These are phyloP conservation scores for Acephala macrosclerotiorum DNA, from an alignment of 2,329 filamentous ascomycete species.

Conservation along the genomic window DNA sequence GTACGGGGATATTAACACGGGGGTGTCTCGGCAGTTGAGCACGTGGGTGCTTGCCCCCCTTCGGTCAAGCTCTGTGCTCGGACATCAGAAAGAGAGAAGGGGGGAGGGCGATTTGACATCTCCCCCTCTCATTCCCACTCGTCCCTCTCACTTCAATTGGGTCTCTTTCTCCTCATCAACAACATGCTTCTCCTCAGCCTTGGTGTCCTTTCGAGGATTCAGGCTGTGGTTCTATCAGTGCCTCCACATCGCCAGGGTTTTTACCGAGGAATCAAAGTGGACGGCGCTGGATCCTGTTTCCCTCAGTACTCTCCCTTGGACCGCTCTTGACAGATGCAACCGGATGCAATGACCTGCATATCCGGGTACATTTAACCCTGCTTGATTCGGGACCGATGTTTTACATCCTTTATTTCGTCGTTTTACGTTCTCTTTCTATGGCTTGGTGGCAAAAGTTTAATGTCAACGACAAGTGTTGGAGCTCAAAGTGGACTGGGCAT, in stretches of 20 bases:
- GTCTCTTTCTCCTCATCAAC: not conserved
- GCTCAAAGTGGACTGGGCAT: too few relatives aligned
- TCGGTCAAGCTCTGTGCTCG: slow-evolving; percentile 2
- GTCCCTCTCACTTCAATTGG: not conserved
- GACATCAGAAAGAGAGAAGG: not conserved
- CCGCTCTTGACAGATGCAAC: not conserved
- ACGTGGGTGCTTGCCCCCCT: not conserved
- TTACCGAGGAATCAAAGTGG: slow-evolving; percentile 6
- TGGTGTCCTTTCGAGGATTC: not conserved
- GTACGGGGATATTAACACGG: not conserved
- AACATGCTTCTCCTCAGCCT: not conserved
- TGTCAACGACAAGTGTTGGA: not conserved
- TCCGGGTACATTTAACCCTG: not conserved
- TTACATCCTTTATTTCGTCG: not conserved
- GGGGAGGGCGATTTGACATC: not conserved
- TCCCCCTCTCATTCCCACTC: not conserved
- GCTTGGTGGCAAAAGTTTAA: not conserved
- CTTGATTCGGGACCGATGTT: not conserved
- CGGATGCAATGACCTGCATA: not conserved
- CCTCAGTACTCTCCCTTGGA: not conserved
- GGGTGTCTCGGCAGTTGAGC: not conserved
- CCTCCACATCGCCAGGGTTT: not conserved
- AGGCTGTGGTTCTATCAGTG: not conserved
- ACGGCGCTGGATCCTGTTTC: not conserved
- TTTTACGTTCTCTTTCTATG: not conserved